phyloP scores from a whole-genome alignment of 1,139 yeast genomes.

The Waltiozyma sp. region DNA sequence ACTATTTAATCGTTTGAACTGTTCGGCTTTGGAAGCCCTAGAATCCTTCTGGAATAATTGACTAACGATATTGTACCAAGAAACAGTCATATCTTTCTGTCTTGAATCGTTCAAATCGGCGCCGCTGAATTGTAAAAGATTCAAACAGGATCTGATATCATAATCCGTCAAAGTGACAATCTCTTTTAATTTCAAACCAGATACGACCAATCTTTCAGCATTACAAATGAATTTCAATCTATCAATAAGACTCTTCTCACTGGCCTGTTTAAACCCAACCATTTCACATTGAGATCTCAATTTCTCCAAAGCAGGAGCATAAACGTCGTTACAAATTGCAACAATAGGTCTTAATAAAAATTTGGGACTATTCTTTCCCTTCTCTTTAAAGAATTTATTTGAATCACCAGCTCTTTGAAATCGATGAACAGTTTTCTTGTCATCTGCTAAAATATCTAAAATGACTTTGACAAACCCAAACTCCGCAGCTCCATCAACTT shows the following conservation, averaged over 20 bases:
- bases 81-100: slow-evolving; percentile 41
- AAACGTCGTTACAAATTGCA: slow-evolving; percentile 84
- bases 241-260: slow-evolving; percentile 35
- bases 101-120: slow-evolving; percentile 14
- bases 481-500: slow-evolving; percentile 84
- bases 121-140: slow-evolving; percentile 62
- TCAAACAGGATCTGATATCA: slow-evolving; percentile 79
- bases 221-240: slow-evolving; percentile 40
- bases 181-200: slow-evolving; percentile 33
- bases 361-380: slow-evolving; percentile 22
- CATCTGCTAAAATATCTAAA: slow-evolving; percentile 49
- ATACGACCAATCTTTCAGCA: slow-evolving; percentile 30
- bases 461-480: slow-evolving; percentile 67
- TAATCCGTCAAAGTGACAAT: slow-evolving; percentile 67
- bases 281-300: slow-evolving; percentile 66
- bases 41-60: slow-evolving; percentile 42
- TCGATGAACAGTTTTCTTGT: slow-evolving; percentile 35
- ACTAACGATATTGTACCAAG: slow-evolving; percentile 52
- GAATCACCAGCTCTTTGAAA: slow-evolving; percentile 15
- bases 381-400: slow-evolving; percentile 14
- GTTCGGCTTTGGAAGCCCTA: slow-evolving; percentile 30
- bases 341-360: slow-evolving; percentile 74
- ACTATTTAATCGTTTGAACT: slow-evolving; percentile 35
- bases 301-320: slow-evolving; percentile 60
- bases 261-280: slow-evolving; percentile 52